A percentile compares a stretch with the other conserved stretches of the same genome.
Evolutionary conservation across 2,329 filamentous ascomycete species (phyloP).

Genomic region (Fusarium proliferatum): DNA sequence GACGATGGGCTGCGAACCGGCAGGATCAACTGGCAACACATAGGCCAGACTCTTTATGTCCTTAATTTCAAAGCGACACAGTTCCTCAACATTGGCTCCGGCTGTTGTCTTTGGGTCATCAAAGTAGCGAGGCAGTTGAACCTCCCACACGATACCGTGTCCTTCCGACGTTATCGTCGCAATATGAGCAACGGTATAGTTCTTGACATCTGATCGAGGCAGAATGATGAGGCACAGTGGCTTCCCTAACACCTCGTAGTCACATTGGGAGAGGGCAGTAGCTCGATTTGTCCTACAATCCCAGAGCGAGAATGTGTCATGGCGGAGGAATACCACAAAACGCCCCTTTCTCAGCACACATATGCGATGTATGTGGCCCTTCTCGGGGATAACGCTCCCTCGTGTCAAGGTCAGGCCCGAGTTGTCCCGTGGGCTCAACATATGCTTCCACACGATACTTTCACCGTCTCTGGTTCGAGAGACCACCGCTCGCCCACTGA

Average conservation of each 20-base stretch:
- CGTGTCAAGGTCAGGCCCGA: constrained; percentile 64
- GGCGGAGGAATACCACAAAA: constrained; percentile 83
- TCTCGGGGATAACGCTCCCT: constrained; percentile 74
- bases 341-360: constrained; percentile 80
- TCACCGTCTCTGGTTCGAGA: constrained; percentile 84
- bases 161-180: constrained; percentile 85
- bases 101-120: constrained; percentile 40
- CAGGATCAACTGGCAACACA: constrained; percentile 86
- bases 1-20: constrained; percentile 75
- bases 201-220: constrained; percentile 68
- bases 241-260: constrained; percentile 73
- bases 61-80: constrained; percentile 77
- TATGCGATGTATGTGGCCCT: constrained; percentile 81
- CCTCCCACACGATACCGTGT: constrained; percentile 84
- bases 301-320: constrained; percentile 79
- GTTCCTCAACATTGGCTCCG: constrained; percentile 64
- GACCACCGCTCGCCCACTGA: constrained; percentile 81
- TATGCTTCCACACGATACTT: constrained; percentile 84
- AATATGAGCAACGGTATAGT: constrained; percentile 72
- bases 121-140: constrained; percentile 67
- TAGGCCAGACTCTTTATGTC: constrained; percentile 69
- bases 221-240: constrained; percentile 84
- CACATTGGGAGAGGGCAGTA: constrained; percentile 59
- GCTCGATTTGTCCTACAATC: constrained; percentile 75
- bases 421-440: constrained; percentile 53